Evolutionary conservation across 345 rosid genomes (phyloP).

Genomic region (Lenwebbia sp.): DNA sequence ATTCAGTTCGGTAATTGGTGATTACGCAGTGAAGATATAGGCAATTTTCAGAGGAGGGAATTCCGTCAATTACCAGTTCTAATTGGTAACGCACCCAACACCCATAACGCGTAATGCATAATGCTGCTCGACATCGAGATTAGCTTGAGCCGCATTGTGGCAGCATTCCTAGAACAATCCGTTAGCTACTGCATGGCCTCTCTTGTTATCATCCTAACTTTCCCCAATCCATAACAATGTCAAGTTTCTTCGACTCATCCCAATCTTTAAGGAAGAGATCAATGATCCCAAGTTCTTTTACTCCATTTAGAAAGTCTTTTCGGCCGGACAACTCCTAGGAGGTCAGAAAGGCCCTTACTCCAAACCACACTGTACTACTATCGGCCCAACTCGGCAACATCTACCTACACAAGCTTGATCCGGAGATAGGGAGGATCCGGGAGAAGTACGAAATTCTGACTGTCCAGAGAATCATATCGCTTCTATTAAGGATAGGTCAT

Average conservation of each 20-base stretch:
- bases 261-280: too few relatives aligned
- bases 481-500: too few relatives aligned
- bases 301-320: too few relatives aligned
- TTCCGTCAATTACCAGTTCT: background rate
- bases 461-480: too few relatives aligned
- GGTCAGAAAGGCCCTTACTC: too few relatives aligned
- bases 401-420: too few relatives aligned
- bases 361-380: too few relatives aligned
- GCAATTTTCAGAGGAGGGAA: background rate
- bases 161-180: background rate
- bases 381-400: too few relatives aligned
- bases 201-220: background rate
- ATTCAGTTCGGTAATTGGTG: background rate
- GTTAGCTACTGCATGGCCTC: background rate
- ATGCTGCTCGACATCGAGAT: background rate
- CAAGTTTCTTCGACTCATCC: background rate
- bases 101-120: background rate
- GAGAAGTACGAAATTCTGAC: too few relatives aligned
- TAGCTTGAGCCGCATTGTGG: background rate
- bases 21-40: background rate
- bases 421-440: too few relatives aligned
- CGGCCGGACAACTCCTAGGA: too few relatives aligned
- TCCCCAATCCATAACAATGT: background rate
- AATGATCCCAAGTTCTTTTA: too few relatives aligned
- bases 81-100: background rate